Percentiles rank a stretch among this genome's conserved stretches.
Conservation (phyloP, 495 filamentous ascomycete species). For the Podospora pseudoanserina region DNA sequence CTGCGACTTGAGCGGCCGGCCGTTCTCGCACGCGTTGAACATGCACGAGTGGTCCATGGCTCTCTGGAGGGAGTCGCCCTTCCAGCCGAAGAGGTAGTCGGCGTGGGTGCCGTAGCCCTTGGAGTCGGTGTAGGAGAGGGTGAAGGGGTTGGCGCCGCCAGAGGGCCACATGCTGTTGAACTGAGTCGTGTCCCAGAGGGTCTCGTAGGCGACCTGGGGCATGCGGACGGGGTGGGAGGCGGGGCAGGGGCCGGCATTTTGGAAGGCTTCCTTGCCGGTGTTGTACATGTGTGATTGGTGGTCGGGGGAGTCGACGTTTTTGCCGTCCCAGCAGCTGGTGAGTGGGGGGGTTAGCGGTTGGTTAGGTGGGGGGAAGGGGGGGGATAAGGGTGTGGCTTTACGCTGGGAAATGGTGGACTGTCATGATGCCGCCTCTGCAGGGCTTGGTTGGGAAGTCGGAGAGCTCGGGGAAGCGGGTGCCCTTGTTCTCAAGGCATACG, state of each 20-base stretch:
- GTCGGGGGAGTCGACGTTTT: slow-evolving; percentile 56
- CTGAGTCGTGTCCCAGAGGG: slow-evolving; percentile 49
- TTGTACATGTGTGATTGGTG: slow-evolving; percentile 54
- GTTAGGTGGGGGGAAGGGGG: slow-evolving; percentile 12
- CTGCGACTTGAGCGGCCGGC: slow-evolving; percentile 44
- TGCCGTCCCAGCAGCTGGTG: slow-evolving; percentile 53
- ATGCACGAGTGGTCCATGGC: slow-evolving; percentile 48
- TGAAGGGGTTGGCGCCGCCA: slow-evolving; percentile 46
- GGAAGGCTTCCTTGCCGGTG: slow-evolving; percentile 43
- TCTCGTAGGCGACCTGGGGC: slow-evolving; percentile 51
- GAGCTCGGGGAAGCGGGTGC: slow-evolving; percentile 44
- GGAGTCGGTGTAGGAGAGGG: slow-evolving; percentile 30
- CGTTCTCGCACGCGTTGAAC: slow-evolving; percentile 45
- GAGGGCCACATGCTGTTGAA: slow-evolving; percentile 48
- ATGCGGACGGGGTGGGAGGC: slow-evolving; percentile 48
- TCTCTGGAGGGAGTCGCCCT: slow-evolving; percentile 44
- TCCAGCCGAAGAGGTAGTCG: slow-evolving; percentile 49
- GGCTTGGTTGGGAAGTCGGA: slow-evolving; percentile 44
- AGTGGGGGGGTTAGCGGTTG: not conserved
- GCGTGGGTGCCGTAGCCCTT: slow-evolving; percentile 46
- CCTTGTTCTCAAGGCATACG: slow-evolving; percentile 43
- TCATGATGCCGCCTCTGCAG: slow-evolving; percentile 48
- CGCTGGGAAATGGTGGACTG: slow-evolving; percentile 52
- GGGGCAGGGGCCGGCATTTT: slow-evolving; percentile 44
- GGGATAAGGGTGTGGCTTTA: slow-evolving; percentile 18